A percentile compares a stretch with the other conserved stretches of the same genome.
These are phyloP conservation scores for Lantana camara DNA, from an alignment of 257 asterid species.

Conservation along the genomic window DNA sequence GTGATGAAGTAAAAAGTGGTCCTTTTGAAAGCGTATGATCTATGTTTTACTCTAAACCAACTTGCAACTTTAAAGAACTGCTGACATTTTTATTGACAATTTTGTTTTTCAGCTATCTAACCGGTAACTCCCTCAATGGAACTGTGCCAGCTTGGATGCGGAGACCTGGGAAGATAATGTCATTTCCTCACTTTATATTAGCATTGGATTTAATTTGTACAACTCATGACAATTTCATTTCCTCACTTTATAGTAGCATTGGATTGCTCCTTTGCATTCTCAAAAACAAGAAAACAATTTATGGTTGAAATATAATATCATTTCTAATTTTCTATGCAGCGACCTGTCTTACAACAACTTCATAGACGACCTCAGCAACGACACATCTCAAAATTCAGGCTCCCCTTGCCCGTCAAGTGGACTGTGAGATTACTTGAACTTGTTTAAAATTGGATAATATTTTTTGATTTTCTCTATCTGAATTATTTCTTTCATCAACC, in stretches of 20 bases:
- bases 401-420: slow-evolving; percentile 39
- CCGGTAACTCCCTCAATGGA: slow-evolving; percentile 62
- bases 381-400: slow-evolving; percentile 35
- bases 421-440: slow-evolving; percentile 45
- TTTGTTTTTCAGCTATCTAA: slow-evolving; percentile 48
- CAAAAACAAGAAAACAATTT: neutral
- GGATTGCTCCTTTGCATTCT: neutral
- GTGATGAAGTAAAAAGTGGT: neutral
- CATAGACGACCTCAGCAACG: slow-evolving; percentile 29
- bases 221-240: too few relatives aligned
- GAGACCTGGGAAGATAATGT: slow-evolving; percentile 43
- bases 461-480: slow-evolving; percentile 8
- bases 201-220: too few relatives aligned
- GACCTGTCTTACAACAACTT: slow-evolving; percentile 71
- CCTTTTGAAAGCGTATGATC: neutral
- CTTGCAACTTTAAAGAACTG: neutral
- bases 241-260: too few relatives aligned
- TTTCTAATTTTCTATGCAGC: slow-evolving; percentile 51
- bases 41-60: neutral
- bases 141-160: slow-evolving; percentile 56
- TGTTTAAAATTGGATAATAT: neutral
- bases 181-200: too few relatives aligned
- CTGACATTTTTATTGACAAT: slow-evolving; percentile 15
- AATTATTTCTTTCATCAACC: slow-evolving; percentile 16
- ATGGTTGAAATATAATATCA: slow-evolving; percentile 3